Percentiles rank a stretch among this genome's conserved stretches.
phyloP scores from a whole-genome alignment of 352 stramenopile species.

The Globisporangium sylvaticum region DNA sequence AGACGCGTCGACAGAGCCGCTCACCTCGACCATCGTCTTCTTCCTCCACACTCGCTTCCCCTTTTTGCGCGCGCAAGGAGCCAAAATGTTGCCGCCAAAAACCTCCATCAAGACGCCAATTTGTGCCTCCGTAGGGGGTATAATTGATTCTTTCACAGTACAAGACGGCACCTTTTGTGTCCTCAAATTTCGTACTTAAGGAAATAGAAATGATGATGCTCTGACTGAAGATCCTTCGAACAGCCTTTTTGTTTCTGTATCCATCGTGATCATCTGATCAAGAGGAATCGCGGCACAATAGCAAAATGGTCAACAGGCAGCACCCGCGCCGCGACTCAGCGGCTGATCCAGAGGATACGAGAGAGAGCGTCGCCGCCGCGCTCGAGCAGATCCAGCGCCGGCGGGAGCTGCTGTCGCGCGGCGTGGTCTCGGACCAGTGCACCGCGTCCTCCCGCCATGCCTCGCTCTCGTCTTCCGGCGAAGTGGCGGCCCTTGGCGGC shows the following conservation, averaged over 20 bases:
- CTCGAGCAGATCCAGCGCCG: constrained; percentile 21
- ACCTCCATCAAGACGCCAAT: background rate
- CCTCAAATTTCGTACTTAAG: too few relatives aligned
- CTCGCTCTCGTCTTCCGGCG: background rate
- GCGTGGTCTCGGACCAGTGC: constrained; percentile 4
- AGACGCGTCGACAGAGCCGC: background rate
- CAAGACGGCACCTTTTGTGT: too few relatives aligned
- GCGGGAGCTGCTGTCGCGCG: constrained; percentile 15
- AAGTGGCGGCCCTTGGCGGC: background rate
- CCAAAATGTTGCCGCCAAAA: constrained; percentile 6
- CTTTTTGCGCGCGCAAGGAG: background rate
- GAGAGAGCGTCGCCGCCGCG: constrained; percentile 6
- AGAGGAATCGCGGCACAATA: too few relatives aligned
- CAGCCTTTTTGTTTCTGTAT: too few relatives aligned
- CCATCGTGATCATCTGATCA: too few relatives aligned
- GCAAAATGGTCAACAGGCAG: background rate
- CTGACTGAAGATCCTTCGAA: too few relatives aligned
- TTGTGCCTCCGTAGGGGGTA: background rate
- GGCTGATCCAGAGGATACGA: background rate
- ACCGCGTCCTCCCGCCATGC: background rate
- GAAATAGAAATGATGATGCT: too few relatives aligned
- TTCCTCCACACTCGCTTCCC: background rate
- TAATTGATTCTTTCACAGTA: background rate
- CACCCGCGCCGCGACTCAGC: background rate
- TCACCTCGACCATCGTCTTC: constrained; percentile 7